Base-by-base conservation (phyloP, 2,329 filamentous ascomycete species). In the Sporothrix protearum region DNA sequence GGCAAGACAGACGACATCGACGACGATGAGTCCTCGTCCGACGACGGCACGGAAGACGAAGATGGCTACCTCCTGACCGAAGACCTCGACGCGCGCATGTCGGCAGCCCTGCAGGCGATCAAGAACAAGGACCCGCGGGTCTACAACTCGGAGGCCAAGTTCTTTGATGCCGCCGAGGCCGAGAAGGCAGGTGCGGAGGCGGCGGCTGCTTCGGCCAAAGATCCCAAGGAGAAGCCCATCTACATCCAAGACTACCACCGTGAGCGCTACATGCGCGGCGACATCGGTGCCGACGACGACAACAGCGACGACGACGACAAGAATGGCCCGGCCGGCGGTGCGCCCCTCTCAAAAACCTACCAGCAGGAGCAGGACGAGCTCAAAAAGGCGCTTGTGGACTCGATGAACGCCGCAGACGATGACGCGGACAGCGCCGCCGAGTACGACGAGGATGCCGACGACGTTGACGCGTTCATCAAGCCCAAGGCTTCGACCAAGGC, bases 231-330 rank as follows among this genome's bases (percentile, higher is more conserved):
- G 74, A 96, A 96, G 82, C 90, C 94, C 0, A 89, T 99, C 82
- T 93, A 88, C 73, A 84, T 99, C 70, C 88, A 88, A 76, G 94
- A 99, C 80, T 99, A 97, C 80, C 96, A 99, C 78, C 90, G 94
- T 7, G 72, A 96, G 80, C 96, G 95, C 77, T 85, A 97, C n/a
- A 80, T 98, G 72, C 88, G 88, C 51, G 93, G 93, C 47, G 86
- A 89, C 72, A 82, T 84, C 10, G 87, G 85, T n/a, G 86, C 81
- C 49, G 79, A 97, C 19, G 78, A 90, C 16, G 78, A 90, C 16
- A 85, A 47, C 42, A 14, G 87, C 8, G 83, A 85, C 5, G 83
- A 84, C 12, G 83, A 86, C 47, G 76, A 77, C 59, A 78, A 78
- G 7, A 59, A 42, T 12, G 53, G 49, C 22, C 49, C 49, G 14